phyloP scores from a whole-genome alignment of 768 basidiomycete genomes.

The Tricholoma furcatifolium region DNA sequence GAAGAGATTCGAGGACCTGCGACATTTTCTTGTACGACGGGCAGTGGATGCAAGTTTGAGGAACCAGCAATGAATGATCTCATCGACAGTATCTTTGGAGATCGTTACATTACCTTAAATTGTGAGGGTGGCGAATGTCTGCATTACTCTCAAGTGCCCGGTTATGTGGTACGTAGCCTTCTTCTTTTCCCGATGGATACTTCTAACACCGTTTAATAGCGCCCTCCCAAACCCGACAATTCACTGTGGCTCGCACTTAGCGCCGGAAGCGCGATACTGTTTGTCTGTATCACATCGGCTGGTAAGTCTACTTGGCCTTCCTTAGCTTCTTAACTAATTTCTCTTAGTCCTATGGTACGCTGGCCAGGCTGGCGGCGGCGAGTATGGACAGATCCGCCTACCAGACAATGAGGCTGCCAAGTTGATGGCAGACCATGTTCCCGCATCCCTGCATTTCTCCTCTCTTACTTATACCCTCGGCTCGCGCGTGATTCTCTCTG shows the following conservation, averaged over 20 bases:
- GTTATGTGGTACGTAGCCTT: constrained; percentile 63
- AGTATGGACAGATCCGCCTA: constrained; percentile 70
- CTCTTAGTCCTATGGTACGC: constrained; percentile 81
- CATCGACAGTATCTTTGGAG: constrained; percentile 92
- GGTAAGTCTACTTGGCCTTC: constrained; percentile 33
- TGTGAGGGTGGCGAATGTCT: constrained; percentile 93
- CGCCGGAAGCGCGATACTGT: constrained; percentile 69
- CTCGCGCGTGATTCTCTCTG: constrained; percentile 68
- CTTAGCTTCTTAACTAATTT: background rate
- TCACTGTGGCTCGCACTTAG: constrained; percentile 82
- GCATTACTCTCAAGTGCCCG: constrained; percentile 91
- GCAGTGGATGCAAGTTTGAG: constrained; percentile 82
- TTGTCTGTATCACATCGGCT: constrained; percentile 69
- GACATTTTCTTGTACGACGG: constrained; percentile 72
- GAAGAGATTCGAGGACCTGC: constrained; percentile 93
- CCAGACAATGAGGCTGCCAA: constrained; percentile 80
- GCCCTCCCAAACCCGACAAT: constrained; percentile 82
- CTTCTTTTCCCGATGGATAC: background rate
- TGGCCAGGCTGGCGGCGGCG: constrained; percentile 69
- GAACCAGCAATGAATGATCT: constrained; percentile 97
- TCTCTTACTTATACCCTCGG: constrained; percentile 77
- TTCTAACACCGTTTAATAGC: constrained; percentile 32
- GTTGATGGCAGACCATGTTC: constrained; percentile 93
- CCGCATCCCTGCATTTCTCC: constrained; percentile 90
- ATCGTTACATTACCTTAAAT: constrained; percentile 81